Evolutionary conservation across 1,284 basidiomycete genomes (phyloP).

Genomic region (Tausonia pullulans): DNA sequence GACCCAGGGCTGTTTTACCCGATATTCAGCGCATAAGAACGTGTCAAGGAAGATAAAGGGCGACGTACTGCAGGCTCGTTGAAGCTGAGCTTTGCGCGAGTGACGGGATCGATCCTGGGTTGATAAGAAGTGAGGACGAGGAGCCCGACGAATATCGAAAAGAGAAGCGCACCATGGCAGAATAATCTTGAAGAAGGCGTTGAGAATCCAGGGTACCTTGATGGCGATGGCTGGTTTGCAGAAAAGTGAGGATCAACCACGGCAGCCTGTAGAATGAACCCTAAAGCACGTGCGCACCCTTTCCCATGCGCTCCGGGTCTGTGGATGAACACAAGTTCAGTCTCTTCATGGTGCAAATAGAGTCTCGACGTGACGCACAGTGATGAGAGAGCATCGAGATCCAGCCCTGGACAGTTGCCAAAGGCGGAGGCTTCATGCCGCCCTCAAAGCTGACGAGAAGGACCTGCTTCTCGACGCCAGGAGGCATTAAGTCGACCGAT

Average conservation of each 20-base stretch:
- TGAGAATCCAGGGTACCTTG: slow-evolving; percentile 16
- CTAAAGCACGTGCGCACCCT: neutral
- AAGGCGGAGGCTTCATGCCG: slow-evolving; percentile 8
- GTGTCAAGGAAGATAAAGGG: neutral
- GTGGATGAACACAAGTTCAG: too few relatives aligned
- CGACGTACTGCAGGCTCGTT: slow-evolving; percentile 12
- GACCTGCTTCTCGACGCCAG: slow-evolving; percentile 17
- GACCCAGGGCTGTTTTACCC: slow-evolving; percentile 3
- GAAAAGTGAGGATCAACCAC: neutral
- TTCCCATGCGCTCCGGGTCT: neutral
- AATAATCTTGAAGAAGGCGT: neutral
- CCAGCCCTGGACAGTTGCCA: slow-evolving; percentile 12
- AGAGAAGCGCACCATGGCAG: too few relatives aligned
- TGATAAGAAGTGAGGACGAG: slow-evolving; percentile 15
- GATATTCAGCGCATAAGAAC: neutral
- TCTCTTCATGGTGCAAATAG: too few relatives aligned
- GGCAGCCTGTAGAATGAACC: neutral
- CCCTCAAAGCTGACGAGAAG: slow-evolving; percentile 17
- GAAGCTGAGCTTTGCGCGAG: slow-evolving; percentile 16
- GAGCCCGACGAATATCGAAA: neutral
- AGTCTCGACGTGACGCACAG: neutral
- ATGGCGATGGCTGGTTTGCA: slow-evolving; percentile 14
- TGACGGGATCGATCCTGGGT: slow-evolving; percentile 12
- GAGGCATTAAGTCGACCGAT: slow-evolving; percentile 10
- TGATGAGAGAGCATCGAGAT: slow-evolving; percentile 13